A percentile compares a stretch with the other conserved stretches of the same genome.
Conservation (phyloP, 2,329 filamentous ascomycete species). For the Clarireedia sp. region DNA sequence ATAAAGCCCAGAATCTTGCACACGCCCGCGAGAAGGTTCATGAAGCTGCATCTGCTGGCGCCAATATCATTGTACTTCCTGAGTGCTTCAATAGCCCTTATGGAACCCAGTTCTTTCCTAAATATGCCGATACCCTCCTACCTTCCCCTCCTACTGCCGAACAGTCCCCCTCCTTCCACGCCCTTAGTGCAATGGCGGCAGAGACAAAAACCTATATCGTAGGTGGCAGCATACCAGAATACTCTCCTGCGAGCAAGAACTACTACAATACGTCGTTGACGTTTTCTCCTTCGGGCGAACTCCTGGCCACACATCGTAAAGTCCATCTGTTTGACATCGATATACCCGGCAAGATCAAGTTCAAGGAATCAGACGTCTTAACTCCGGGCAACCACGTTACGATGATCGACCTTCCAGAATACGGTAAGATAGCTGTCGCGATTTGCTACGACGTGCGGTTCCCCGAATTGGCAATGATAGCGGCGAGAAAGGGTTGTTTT, state of each 20-base stretch:
- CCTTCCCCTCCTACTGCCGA: constrained; percentile 64
- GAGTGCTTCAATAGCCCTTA: constrained; percentile 99
- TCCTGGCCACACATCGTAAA: constrained; percentile 87
- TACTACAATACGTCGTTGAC: constrained; percentile 89
- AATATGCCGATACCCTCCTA: constrained; percentile 82
- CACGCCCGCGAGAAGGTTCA: constrained; percentile 77
- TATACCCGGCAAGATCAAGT: constrained; percentile 89
- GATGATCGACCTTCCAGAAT: constrained; percentile 76
- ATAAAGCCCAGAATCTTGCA: constrained; percentile 78
- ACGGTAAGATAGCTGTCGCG: constrained; percentile 77
- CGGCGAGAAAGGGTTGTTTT: constrained; percentile 79
- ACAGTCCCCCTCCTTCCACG: constrained; percentile 77
- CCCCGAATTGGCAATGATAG: constrained; percentile 85
- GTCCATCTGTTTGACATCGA: constrained; percentile 96
- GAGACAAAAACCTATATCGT: constrained; percentile 76
- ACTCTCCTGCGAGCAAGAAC: constrained; percentile 51
- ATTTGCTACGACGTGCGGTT: constrained; percentile 99
- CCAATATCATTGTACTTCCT: constrained; percentile 82
- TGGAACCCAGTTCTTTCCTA: constrained; percentile 81
- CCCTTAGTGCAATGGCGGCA: constrained; percentile 69
- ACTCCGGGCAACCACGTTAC: constrained; percentile 79
- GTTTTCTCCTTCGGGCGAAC: constrained; percentile 68
- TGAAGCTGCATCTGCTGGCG: constrained; percentile 67
- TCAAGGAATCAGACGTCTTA: constrained; percentile 84
- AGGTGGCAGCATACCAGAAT: constrained; percentile 88